Conservation (phyloP, 495 filamentous ascomycete species). For the Hypoxylon rickii region DNA sequence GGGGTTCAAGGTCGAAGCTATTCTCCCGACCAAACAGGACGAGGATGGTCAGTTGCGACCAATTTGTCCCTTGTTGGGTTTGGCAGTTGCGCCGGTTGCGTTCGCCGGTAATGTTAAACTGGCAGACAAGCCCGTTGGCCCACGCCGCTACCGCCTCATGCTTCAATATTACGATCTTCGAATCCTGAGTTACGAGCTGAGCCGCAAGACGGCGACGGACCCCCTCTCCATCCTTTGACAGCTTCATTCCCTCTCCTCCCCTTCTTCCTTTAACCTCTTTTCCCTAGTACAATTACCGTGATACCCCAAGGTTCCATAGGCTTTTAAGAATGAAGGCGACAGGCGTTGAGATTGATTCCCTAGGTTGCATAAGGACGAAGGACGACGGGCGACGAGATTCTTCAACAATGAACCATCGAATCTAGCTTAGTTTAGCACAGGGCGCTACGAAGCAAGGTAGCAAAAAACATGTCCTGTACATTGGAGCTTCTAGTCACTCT, state of each 20-base stretch:
- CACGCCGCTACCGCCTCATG: conserved; percentile 69
- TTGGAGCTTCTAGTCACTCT: conserved; percentile 3
- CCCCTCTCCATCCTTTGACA: conserved; percentile 28
- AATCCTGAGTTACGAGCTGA: conserved; percentile 81
- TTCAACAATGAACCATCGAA: neutral
- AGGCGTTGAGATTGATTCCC: too few relatives aligned
- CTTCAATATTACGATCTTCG: conserved; percentile 76
- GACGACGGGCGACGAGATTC: neutral
- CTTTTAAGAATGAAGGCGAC: conserved; percentile 2
- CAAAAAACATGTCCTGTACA: too few relatives aligned
- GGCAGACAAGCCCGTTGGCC: conserved; percentile 37
- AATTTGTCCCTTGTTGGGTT: conserved; percentile 46
- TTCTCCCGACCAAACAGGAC: conserved; percentile 47
- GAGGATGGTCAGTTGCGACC: conserved; percentile 43
- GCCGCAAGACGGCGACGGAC: conserved; percentile 33
- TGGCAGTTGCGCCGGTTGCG: conserved; percentile 47
- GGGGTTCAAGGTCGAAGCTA: conserved; percentile 50
- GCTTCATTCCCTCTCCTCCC: neutral
- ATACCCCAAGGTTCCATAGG: conserved; percentile 22
- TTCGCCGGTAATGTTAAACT: conserved; percentile 56
- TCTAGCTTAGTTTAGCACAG: too few relatives aligned
- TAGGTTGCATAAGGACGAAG: conserved; percentile 16
- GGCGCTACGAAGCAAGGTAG: too few relatives aligned
- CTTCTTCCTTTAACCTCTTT: neutral
- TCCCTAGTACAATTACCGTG: conserved; percentile 16